Percentiles rank a stretch among this genome's conserved stretches.
phyloP scores from a whole-genome alignment of 257 asterid genomes.

The Catharanthus roseus region DNA sequence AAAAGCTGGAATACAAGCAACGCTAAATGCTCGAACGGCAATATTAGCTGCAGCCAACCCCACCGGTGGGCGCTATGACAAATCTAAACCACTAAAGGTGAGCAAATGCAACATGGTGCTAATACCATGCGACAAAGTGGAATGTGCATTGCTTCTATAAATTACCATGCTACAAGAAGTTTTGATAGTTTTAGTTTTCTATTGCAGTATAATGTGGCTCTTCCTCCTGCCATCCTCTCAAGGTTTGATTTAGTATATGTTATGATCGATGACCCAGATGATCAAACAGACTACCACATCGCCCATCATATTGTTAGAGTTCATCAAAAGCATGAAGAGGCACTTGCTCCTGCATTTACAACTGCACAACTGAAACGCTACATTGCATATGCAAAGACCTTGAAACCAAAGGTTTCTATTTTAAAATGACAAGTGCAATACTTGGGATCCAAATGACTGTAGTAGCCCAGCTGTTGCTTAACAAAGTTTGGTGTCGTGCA shows the following conservation, averaged over 20 bases:
- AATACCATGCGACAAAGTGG: background rate
- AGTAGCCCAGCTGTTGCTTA: conserved; percentile 10
- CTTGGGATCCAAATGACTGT: background rate
- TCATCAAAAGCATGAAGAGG: conserved; percentile 80
- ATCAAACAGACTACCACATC: conserved; percentile 84
- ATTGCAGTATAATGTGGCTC: conserved; percentile 93
- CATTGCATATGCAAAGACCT: conserved; percentile 80
- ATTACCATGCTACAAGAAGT: conserved; percentile 1
- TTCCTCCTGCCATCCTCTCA: conserved; percentile 99
- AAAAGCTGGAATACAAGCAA: conserved; percentile 99
- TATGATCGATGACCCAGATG: conserved; percentile 98
- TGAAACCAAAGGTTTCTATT: conserved; percentile 73
- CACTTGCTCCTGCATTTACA: conserved; percentile 76
- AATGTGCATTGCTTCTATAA: background rate
- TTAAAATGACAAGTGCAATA: background rate
- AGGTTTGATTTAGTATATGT: conserved; percentile 96
- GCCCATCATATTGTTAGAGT: conserved; percentile 94
- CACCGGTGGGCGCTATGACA: conserved; percentile 97
- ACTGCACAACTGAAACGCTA: conserved; percentile 84
- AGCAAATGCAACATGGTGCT: conserved; percentile 10
- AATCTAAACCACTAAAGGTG: conserved; percentile 94
- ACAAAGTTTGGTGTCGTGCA: conserved; percentile 34
- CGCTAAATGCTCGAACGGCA: conserved; percentile 94
- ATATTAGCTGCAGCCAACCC: conserved; percentile 99
- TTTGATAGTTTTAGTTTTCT: conserved; percentile 20